phyloP scores from a whole-genome alignment of 805 yeast genomes.

The Kluyveromyces nonfermentans region DNA sequence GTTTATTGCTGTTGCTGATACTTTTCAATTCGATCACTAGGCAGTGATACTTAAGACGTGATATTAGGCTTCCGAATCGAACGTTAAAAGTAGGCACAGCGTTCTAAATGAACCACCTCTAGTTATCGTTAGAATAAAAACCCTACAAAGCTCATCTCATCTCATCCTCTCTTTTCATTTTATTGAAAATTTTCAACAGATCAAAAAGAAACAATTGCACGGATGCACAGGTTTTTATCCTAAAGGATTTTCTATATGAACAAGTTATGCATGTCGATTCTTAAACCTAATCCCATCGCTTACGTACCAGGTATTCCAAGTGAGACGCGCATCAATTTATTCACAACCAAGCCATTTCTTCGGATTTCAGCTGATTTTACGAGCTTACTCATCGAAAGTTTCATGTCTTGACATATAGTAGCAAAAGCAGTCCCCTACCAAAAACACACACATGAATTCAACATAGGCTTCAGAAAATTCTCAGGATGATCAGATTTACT shows the following conservation, averaged over 20 bases:
- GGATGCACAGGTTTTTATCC: not conserved
- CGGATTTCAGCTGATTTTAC: no score
- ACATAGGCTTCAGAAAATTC: no score
- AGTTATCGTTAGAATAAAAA: not conserved
- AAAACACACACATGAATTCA: no score
- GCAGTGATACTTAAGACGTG: not conserved
- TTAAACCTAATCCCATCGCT: not conserved
- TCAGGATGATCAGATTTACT: no score
- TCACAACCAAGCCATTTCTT: no score
- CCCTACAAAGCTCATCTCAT: slow-evolving; percentile 12
- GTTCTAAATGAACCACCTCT: not conserved
- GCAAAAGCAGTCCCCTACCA: no score
- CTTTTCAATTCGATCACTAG: not conserved
- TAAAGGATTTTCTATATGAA: not conserved
- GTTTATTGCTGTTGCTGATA: not conserved
- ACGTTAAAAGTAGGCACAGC: not conserved
- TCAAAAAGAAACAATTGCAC: not conserved
- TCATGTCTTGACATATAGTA: no score
- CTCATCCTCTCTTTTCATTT: slow-evolving; percentile 17
- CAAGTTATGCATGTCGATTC: not conserved
- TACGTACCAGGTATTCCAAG: no score
- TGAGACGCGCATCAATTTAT: no score
- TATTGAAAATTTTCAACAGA: slow-evolving; percentile 10
- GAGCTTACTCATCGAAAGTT: no score
- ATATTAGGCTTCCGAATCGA: not conserved